Percentiles rank a stretch among this genome's conserved stretches.
These are phyloP conservation scores for Aureobasidium sp. DNA, from an alignment of 2,329 filamentous ascomycete species.

Conservation along the genomic window DNA sequence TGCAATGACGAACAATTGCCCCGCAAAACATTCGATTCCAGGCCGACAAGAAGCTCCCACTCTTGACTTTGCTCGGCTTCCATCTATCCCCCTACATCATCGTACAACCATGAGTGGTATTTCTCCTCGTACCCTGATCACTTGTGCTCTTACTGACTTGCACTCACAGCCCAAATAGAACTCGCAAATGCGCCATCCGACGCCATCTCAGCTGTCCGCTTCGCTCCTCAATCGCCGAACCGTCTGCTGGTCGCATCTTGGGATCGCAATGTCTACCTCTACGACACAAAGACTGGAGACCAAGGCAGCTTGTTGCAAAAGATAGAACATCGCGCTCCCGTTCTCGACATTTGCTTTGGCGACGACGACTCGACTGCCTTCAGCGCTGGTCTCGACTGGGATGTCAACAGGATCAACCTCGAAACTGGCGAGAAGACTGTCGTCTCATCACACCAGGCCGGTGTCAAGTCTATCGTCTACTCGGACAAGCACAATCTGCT, in stretches of 20 bases:
- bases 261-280: conserved; percentile 87
- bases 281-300: conserved; percentile 56
- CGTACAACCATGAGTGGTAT: not conserved
- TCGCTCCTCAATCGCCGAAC: conserved; percentile 67
- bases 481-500: conserved; percentile 72
- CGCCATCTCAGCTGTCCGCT: conserved; percentile 78
- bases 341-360: conserved; percentile 89
- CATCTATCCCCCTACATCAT: not conserved
- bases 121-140: not conserved
- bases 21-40: conserved; percentile 6
- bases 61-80: not conserved
- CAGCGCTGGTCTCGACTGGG: conserved; percentile 78
- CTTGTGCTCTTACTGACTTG: not conserved
- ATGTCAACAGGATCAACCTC: conserved; percentile 69
- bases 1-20: conserved; percentile 1
- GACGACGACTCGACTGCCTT: conserved; percentile 76
- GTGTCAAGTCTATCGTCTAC: conserved; percentile 79
- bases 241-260: conserved; percentile 87
- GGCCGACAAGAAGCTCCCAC: not conserved
- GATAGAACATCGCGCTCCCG: conserved; percentile 74
- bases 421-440: conserved; percentile 64
- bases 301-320: conserved; percentile 61
- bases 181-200: conserved; percentile 76
- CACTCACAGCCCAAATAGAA: conserved; percentile 58
- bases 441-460: conserved; percentile 69